Evolutionary conservation across 2,329 filamentous ascomycete genomes (phyloP).

Genomic region (Periconia sp.): DNA sequence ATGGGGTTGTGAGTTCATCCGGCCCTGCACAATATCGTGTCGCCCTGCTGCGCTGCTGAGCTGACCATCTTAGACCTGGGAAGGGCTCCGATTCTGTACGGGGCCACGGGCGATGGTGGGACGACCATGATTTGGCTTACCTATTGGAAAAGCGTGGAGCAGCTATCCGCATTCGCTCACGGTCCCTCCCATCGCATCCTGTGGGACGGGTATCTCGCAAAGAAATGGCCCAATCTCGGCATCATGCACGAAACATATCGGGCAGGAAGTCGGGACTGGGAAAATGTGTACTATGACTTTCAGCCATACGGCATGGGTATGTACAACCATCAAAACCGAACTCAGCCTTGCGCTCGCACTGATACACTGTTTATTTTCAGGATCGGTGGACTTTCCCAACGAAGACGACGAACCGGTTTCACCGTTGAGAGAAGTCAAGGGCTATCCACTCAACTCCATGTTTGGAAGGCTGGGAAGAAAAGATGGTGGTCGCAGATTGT

Average conservation of each 20-base stretch:
- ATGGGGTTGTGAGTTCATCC: not conserved
- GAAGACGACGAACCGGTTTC: too few species aligned
- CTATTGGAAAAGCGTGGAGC: constrained; percentile 1
- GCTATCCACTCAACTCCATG: too few species aligned
- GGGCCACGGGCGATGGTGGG: not conserved
- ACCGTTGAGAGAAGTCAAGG: too few species aligned
- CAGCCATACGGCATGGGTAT: not conserved
- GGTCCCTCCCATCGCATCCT: not conserved
- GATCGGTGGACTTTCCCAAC: too few species aligned
- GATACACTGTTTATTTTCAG: too few species aligned
- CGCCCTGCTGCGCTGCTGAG: not conserved
- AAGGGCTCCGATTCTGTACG: too few species aligned
- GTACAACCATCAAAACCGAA: not conserved
- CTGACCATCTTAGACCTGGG: not conserved
- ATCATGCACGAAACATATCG: constrained; percentile 6
- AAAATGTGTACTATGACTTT: constrained; percentile 1
- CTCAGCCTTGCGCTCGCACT: too few species aligned
- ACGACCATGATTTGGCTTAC: constrained; percentile 1
- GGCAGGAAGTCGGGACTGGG: not conserved
- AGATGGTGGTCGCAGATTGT: too few species aligned
- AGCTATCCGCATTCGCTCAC: not conserved
- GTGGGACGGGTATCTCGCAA: not conserved
- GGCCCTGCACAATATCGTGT: not conserved
- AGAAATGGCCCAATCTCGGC: constrained; percentile 1
- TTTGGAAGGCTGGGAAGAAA: too few species aligned